Base-by-base conservation (phyloP, 768 basidiomycete genomes). In the Panaeolus papilionaceus region DNA sequence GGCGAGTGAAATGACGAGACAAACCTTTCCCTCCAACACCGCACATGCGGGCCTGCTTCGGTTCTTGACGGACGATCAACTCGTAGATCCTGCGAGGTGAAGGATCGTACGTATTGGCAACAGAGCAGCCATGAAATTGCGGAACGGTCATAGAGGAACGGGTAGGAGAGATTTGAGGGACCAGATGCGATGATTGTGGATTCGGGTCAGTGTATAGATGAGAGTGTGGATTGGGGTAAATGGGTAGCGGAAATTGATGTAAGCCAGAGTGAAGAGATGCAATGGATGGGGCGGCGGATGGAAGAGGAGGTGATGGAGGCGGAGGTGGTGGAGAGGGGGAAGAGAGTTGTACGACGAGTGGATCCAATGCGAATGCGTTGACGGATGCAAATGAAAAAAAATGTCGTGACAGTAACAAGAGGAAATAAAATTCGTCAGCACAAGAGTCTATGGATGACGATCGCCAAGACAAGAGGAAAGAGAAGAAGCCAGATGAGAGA, bases 31-130 rank as follows among this genome's bases (percentile, higher is more conserved):
- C 93, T 49, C 95, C 93, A 10, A 95, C 91, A 65, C 93, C 93
- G 71, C 93, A 95, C 93, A 94, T 95, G 67, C 93, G 84, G 5
- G 92, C 92, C 79, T 96, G 94, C 78, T 95, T 94, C 2, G 95
- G 95, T 78, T 97, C 92, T 76, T 97, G 95, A 62, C 95, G 85
- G 66, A 97, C 91, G 39, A 84, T 88, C 72, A 97, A 88, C 67
- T 95, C 90, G 77, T 96, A 96, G 67, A 92, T 88, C 76, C 95
- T 95, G 79, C 74, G 58, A 38, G 49, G 38, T 64, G 69, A 62
- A n/a, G 65, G 45, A 64, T 67, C 63, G 23, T 33, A 49, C 49
- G 40, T 63, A 61, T 39, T 58, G 14, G 58, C 38, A 18, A 67
- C 42, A 18, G 70, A 47, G 51, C 64, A 67, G 38, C 26, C 23